phyloP scores from a whole-genome alignment of 768 basidiomycete species.

The Paxillus rubicundulus region DNA sequence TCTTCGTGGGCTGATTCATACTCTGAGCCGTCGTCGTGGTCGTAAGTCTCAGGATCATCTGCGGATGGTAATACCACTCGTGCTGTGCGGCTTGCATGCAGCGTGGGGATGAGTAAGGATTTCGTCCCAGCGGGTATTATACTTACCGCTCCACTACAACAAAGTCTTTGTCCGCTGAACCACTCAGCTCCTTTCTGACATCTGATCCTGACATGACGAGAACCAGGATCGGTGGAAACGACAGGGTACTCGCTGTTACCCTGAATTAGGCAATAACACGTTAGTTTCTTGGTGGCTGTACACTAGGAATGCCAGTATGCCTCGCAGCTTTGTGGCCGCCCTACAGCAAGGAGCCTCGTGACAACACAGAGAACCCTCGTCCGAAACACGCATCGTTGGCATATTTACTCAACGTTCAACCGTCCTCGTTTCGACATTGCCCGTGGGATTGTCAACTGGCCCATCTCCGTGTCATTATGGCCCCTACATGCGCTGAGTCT shows the following conservation, averaged over 20 bases:
- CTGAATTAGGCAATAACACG: not conserved
- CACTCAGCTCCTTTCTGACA: slow-evolving; percentile 1
- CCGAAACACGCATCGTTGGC: not conserved
- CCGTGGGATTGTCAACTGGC: not conserved
- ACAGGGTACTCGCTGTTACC: not conserved
- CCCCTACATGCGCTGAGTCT: too few species aligned
- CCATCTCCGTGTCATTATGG: not conserved
- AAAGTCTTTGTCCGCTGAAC: slow-evolving; percentile 19
- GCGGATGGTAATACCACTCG: slow-evolving; percentile 47
- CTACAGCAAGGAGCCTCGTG: not conserved
- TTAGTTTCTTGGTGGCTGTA: slow-evolving; percentile 1
- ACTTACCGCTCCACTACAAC: slow-evolving; percentile 28
- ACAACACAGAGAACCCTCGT: not conserved
- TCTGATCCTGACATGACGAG: slow-evolving; percentile 23
- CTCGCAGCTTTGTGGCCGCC: too few species aligned
- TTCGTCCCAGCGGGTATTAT: not conserved
- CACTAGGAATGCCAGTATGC: not conserved
- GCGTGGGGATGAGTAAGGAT: slow-evolving; percentile 3
- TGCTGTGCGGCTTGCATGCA: slow-evolving; percentile 32
- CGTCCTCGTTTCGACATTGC: not conserved
- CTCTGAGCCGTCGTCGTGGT: slow-evolving; percentile 29
- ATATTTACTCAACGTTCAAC: not conserved
- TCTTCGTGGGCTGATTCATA: slow-evolving; percentile 44
- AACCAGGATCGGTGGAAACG: not conserved
- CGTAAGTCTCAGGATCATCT: slow-evolving; percentile 13